Percentiles rank a stretch among this genome's conserved stretches.
Evolutionary conservation across 192 early-diverging fungal species (phyloP).

Genomic region (Dispira simplex): DNA sequence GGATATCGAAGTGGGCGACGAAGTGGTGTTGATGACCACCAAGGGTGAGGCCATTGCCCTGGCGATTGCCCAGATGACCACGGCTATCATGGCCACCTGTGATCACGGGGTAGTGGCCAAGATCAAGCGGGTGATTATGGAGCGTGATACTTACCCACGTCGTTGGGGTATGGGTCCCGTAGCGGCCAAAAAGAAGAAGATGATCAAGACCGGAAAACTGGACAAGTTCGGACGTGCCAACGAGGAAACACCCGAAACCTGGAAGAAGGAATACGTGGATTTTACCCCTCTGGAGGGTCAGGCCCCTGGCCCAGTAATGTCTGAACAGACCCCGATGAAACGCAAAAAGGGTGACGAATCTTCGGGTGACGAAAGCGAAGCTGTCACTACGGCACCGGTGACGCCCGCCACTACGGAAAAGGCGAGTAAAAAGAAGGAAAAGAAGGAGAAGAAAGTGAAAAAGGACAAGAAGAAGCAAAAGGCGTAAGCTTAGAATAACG

Average conservation of each 20-base stretch:
- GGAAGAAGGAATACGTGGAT: constrained; percentile 71
- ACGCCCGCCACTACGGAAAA: constrained; percentile 19
- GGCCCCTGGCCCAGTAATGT: neutral
- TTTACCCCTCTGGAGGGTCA: constrained; percentile 18
- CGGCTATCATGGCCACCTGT: constrained; percentile 90
- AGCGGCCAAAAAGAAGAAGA: constrained; percentile 94
- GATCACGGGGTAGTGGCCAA: constrained; percentile 97
- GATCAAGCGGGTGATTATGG: constrained; percentile 99
- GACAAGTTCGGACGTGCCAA: constrained; percentile 93
- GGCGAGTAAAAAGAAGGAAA: constrained; percentile 23
- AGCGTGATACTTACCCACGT: constrained; percentile 97
- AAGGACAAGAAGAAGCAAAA: constrained; percentile 34
- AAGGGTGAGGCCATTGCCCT: constrained; percentile 99
- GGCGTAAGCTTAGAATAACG: constrained; percentile 13
- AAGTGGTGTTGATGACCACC: constrained; percentile 97
- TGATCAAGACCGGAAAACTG: constrained; percentile 94
- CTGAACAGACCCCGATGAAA: constrained; percentile 9
- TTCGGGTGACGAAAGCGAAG: constrained; percentile 21
- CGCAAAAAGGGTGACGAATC: constrained; percentile 15
- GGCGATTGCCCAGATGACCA: constrained; percentile 95
- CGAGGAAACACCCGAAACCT: constrained; percentile 66
- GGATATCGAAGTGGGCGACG: constrained; percentile 91
- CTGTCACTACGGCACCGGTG: constrained; percentile 17
- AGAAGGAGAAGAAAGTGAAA: constrained; percentile 31
- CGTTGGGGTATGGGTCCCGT: constrained; percentile 95